A percentile compares a stretch with the other conserved stretches of the same genome.
phyloP scores from a whole-genome alignment of 352 stramenopile genomes.

The Globisporangium radiosum region DNA sequence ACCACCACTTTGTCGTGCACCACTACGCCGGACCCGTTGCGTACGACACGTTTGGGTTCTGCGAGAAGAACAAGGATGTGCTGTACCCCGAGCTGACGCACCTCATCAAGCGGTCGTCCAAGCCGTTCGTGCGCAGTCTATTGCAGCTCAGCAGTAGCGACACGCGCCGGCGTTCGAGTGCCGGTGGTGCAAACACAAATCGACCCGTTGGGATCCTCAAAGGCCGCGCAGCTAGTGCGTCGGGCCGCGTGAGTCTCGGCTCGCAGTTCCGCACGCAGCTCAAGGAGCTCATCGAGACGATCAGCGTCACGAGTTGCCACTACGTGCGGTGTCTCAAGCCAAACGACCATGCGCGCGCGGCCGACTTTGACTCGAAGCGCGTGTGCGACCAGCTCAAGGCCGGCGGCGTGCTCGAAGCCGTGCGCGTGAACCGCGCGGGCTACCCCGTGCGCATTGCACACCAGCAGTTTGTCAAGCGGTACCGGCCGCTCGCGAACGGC shows the following conservation, averaged over 20 bases:
- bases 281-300: constrained; percentile 87
- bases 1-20: constrained; percentile 75
- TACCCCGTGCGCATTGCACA: constrained; percentile 97
- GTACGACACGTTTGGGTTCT: constrained; percentile 92
- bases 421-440: constrained; percentile 95
- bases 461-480: constrained; percentile 88
- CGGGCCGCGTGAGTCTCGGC: constrained; percentile 60
- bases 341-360: constrained; percentile 92
- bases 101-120: constrained; percentile 63
- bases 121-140: constrained; percentile 61
- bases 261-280: constrained; percentile 92
- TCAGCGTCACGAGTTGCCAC: constrained; percentile 93
- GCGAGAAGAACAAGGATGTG: constrained; percentile 96
- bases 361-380: constrained; percentile 81
- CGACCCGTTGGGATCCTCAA: constrained; percentile 22
- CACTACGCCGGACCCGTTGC: constrained; percentile 93
- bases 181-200: constrained; percentile 14
- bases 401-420: constrained; percentile 98
- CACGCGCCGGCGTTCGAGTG: neutral
- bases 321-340: constrained; percentile 99
- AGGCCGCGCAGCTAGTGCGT: constrained; percentile 22
- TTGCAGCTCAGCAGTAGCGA: constrained; percentile 20
- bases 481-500: constrained; percentile 72
- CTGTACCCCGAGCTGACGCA: constrained; percentile 81
- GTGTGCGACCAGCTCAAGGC: constrained; percentile 96